Evolutionary conservation across 441 rosid genomes (phyloP), one percentile per base, ranked within the genome.

Genomic region (Jatropha podagrica): DNA sequence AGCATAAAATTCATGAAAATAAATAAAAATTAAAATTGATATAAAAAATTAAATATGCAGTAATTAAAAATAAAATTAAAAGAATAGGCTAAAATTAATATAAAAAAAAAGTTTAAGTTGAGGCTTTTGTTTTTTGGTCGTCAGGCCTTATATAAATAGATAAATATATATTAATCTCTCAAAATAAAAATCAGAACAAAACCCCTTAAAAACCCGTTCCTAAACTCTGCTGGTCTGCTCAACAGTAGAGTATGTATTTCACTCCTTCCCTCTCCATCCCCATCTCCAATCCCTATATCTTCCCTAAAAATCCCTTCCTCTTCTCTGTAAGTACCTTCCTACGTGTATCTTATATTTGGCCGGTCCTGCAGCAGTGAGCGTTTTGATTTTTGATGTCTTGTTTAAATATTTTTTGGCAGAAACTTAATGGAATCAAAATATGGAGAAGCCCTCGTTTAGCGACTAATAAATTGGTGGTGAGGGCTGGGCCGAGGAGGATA

Each of bases 401-500:
- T 32, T 32, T 32, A 32, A 32, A 32, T 32, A 32, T 32, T 32
- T 32, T 32, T 32, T 32, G 1, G 32, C 32, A 32, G 32, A 32
- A 32, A 32, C 32, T 32, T 32, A 32, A 32, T 32, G 32, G 32
- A 32, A 32, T 42, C 46, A 5, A 5, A 5, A 42, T 42, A 26
- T 58, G 80, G 86, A 82, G 64, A 58, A 84, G 61, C 4, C 75
- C 81, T 61, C 77, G 65, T 52, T 84, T 32, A 32, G 32, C 32
- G 32, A 32, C 32, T 32, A 32, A 32, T 32, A 32, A 80, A 73
- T 72, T 87, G 70, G 74, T 85, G 74, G 96, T 91, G 42, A 84
- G 85, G 41, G 95, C 98, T 26, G 97, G 94, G 13, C 86, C 92
- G 11, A 93, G 90, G 87, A 91, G 78, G 82, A 86, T 93, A 66